A percentile compares a stretch with the other conserved stretches of the same genome.
These are phyloP conservation scores for Apiospora aurea DNA, from an alignment of 2,329 filamentous ascomycete species.

Conservation along the genomic window DNA sequence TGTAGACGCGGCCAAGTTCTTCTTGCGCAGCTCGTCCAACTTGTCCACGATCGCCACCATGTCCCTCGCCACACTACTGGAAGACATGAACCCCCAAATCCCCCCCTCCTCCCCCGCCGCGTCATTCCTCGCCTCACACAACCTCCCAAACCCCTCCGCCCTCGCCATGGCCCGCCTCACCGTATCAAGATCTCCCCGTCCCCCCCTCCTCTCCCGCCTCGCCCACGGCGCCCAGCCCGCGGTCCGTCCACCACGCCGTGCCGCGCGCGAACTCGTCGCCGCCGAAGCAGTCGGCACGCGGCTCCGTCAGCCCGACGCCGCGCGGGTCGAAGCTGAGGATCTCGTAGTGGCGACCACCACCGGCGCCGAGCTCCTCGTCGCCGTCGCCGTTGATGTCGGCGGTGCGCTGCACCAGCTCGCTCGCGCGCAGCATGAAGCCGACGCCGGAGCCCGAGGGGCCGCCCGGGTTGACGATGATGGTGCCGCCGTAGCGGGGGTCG, in stretches of 20 bases:
- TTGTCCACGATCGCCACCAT: constrained; percentile 54
- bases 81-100: constrained; percentile 45
- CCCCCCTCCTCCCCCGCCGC: constrained; percentile 33
- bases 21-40: constrained; percentile 42
- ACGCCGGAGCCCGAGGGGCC: constrained; percentile 54
- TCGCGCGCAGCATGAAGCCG: constrained; percentile 37
- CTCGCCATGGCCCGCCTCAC: constrained; percentile 40
- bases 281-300: constrained; percentile 48
- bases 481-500: constrained; percentile 13
- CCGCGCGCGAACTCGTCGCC: constrained; percentile 40
- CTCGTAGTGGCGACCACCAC: constrained; percentile 44
- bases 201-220: constrained; percentile 25
- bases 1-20: background rate
- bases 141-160: constrained; percentile 36
- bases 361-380: background rate
- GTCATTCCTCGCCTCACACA: constrained; percentile 38
- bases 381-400: constrained; percentile 37
- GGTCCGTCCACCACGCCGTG: constrained; percentile 35
- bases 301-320: constrained; percentile 47
- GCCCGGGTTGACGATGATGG: constrained; percentile 54
- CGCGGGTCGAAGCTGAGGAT: constrained; percentile 54
- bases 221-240: constrained; percentile 40
- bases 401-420: constrained; percentile 42
- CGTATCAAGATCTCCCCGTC: constrained; percentile 29
- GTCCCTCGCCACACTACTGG: constrained; percentile 49